phyloP scores from a whole-genome alignment of 2,329 filamentous ascomycete genomes.

The Diaporthe sp. region DNA sequence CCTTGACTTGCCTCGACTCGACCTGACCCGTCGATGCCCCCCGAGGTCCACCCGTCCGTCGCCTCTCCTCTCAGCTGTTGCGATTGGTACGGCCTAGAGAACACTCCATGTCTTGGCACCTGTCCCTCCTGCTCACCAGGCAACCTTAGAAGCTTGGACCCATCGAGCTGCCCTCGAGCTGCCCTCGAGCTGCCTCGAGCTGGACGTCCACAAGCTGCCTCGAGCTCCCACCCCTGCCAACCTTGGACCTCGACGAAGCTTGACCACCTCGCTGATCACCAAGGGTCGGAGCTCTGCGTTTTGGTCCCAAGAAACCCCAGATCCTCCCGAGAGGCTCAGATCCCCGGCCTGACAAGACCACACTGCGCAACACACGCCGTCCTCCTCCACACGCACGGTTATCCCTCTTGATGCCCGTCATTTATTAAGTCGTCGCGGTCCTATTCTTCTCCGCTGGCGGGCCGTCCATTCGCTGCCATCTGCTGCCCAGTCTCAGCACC shows the following conservation, averaged over 20 bases:
- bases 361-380: not conserved
- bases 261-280: conserved; percentile 28
- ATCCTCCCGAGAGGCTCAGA: conserved; percentile 30
- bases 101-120: conserved; percentile 15
- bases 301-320: conserved; percentile 20
- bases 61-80: conserved; percentile 9
- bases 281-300: conserved; percentile 11
- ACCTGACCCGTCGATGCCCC: not conserved
- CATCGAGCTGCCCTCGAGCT: conserved; percentile 16
- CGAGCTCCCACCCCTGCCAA: conserved; percentile 37
- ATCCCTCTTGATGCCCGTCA: conserved; percentile 8
- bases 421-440: conserved; percentile 30
- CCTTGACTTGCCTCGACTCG: not conserved
- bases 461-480: conserved; percentile 4
- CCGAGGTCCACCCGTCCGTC: not conserved
- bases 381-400: conserved; percentile 36
- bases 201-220: conserved; percentile 17
- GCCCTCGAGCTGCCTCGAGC: conserved; percentile 3
- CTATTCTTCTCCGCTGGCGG: conserved; percentile 24
- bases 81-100: conserved; percentile 23
- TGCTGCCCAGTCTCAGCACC: conserved; percentile 1
- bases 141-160: conserved; percentile 28
- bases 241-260: conserved; percentile 26
- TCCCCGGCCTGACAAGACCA: conserved; percentile 18
- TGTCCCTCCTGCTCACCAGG: conserved; percentile 4